These are phyloP conservation scores for Penicillium aurantiogriseum DNA, from an alignment of 2,329 filamentous ascomycete genomes.

Conservation along the genomic window DNA sequence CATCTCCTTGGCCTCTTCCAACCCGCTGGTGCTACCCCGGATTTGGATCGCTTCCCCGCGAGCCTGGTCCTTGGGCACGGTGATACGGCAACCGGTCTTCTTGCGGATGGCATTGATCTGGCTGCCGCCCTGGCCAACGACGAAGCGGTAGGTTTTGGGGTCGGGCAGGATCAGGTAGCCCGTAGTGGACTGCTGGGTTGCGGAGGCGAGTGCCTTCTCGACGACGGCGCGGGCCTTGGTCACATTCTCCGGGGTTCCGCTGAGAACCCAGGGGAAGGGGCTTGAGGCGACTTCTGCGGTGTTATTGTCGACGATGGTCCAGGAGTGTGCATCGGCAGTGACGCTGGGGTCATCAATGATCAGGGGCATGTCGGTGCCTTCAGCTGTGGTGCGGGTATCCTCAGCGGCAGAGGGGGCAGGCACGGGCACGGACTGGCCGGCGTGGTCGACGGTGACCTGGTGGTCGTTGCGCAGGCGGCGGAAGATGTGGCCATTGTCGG, in stretches of 20 bases:
- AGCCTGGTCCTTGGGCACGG: constrained; percentile 79
- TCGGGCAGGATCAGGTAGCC: constrained; percentile 91
- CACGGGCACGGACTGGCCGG: constrained; percentile 68
- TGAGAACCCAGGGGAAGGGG: constrained; percentile 78
- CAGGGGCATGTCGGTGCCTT: constrained; percentile 68
- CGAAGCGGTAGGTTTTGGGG: constrained; percentile 80
- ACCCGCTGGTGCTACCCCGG: constrained; percentile 71
- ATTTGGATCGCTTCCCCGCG: constrained; percentile 85
- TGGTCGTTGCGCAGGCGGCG: constrained; percentile 81
- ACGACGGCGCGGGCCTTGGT: constrained; percentile 77
- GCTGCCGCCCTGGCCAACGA: constrained; percentile 83
- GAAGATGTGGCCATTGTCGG: constrained; percentile 90
- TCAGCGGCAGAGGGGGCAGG: constrained; percentile 65
- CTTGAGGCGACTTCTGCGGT: constrained; percentile 32
- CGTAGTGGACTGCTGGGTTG: constrained; percentile 54
- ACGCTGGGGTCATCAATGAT: constrained; percentile 81
- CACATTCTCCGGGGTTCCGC: constrained; percentile 73
- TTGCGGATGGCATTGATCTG: constrained; percentile 92
- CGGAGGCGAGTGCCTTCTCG: constrained; percentile 66
- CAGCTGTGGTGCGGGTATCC: constrained; percentile 49
- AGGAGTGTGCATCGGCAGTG: constrained; percentile 69
- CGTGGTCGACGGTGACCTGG: constrained; percentile 89
- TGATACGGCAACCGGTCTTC: constrained; percentile 89
- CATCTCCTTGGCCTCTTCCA: constrained; percentile 83
- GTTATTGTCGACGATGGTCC: constrained; percentile 68